phyloP scores from a whole-genome alignment of 2,329 filamentous ascomycete genomes.

The Aspergillus flavus region DNA sequence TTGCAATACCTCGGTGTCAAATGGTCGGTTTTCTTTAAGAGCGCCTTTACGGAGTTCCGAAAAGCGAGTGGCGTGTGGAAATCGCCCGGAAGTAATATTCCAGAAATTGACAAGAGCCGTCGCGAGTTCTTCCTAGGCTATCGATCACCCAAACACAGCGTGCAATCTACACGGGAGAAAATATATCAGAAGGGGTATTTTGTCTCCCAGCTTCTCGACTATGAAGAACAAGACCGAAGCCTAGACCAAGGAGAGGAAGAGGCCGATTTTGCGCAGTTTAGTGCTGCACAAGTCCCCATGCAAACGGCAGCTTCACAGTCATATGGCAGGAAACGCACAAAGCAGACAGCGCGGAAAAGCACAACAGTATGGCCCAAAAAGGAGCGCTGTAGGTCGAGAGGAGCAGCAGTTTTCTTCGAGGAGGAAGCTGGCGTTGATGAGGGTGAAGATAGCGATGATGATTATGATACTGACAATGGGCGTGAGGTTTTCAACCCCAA shows the following conservation, averaged over 20 bases:
- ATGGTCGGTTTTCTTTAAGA: constrained; percentile 17
- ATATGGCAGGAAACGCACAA: not conserved
- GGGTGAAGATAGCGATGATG: not conserved
- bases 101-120: constrained; percentile 13
- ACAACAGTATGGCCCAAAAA: no score
- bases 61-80: constrained; percentile 10
- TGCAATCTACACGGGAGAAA: constrained; percentile 8
- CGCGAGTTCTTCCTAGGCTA: constrained; percentile 12
- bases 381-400: no score
- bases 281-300: not conserved
- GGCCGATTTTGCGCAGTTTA: not conserved
- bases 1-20: constrained; percentile 14
- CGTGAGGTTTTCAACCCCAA: not conserved
- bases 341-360: not conserved
- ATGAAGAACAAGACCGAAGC: not conserved
- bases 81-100: constrained; percentile 3
- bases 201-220: constrained; percentile 14
- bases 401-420: not conserved
- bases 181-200: constrained; percentile 14
- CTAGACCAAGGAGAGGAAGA: constrained; percentile 14
- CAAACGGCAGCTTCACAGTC: not conserved
- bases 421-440: not conserved
- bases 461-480: not conserved
- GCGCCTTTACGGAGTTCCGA: constrained; percentile 1
- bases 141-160: not conserved